Evolutionary conservation across 2,329 filamentous ascomycete genomes (phyloP), one percentile per base, ranked within the genome.

Genomic region (Sporothrix schenckii): DNA sequence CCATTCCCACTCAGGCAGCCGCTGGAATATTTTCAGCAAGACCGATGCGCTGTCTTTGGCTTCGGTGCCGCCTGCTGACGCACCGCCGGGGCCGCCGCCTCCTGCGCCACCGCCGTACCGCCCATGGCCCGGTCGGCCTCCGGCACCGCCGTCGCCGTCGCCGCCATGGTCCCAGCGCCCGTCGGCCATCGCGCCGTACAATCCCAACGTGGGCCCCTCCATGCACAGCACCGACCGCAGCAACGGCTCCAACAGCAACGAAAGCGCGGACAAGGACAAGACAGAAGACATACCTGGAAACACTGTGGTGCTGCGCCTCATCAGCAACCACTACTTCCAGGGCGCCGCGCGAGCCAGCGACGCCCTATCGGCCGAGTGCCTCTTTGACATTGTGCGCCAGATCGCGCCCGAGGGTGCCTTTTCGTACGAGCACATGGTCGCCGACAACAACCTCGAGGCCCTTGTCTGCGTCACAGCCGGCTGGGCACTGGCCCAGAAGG

Each of bases 401-500:
- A 63, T 74, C 13, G 72, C 65, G 1, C 73, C 73, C 13, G 66
- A 44, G 44, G 30, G 3, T 14, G 52, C 73, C 49, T 74, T 74
- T 13, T 21, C 47, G 7, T 74, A 73, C 24, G 44, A 44, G 2
- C 34, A 47, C 16, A 27, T 61, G 13, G 7, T 70, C 14, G 41
- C 66, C 16, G n/a, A 9, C 19, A 16, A 3, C 21, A 71, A 54
- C 69, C 27, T 74, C 27, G 65, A 69, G n/a, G n/a, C 30, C 9
- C 16, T 71, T 21, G 70, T 74, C 60, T 70, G 70, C 53, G 39
- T 21, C 13, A 60, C 53, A n/a, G 52, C 53, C 30, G 73, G 63
- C 66, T 74, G 73, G 73, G 73, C 65, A 3, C 67, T 74, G 39
- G 73, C 70, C 44, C n/a, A 53, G 67, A 67, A 50, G 10, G 72